Evolutionary conservation across 179 eudicot species (phyloP).

Genomic region (Drosera spatulata): DNA sequence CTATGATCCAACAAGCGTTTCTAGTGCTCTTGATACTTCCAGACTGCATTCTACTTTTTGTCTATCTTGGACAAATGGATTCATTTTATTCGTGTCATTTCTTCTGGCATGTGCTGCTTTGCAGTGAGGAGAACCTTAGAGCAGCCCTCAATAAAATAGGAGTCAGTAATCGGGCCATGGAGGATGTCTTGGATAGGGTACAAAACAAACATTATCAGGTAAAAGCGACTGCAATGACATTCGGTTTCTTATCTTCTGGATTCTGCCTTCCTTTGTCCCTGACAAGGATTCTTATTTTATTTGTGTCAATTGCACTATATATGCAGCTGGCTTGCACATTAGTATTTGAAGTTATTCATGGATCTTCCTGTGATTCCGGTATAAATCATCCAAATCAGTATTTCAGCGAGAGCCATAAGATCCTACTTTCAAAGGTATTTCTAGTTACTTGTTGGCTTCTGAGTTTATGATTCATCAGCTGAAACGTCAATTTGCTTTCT

Average conservation of each 20-base stretch:
- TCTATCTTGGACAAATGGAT: too few species aligned
- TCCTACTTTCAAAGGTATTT: conserved; percentile 47
- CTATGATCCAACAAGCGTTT: too few species aligned
- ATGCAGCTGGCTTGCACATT: conserved; percentile 93
- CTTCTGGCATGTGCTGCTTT: conserved; percentile 6
- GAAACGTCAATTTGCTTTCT: too few species aligned
- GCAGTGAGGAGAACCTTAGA: conserved; percentile 84
- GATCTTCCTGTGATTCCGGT: conserved; percentile 76
- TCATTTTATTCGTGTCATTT: background rate
- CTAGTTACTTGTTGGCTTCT: background rate
- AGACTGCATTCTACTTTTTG: too few species aligned
- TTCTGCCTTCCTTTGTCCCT: background rate
- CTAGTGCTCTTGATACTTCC: too few species aligned
- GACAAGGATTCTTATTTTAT: background rate
- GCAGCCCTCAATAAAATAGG: conserved; percentile 88
- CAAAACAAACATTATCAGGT: conserved; percentile 82
- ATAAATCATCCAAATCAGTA: conserved; percentile 97
- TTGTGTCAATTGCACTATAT: background rate
- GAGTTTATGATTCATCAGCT: too few species aligned
- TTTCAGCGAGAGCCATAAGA: conserved; percentile 77
- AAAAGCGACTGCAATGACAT: background rate
- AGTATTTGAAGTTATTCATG: conserved; percentile 88
- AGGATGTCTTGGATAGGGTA: conserved; percentile 74
- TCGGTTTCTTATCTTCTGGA: background rate
- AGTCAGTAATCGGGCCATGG: conserved; percentile 53